Base-by-base conservation (phyloP, 352 stramenopile genomes). In the Albugo laibachii region DNA sequence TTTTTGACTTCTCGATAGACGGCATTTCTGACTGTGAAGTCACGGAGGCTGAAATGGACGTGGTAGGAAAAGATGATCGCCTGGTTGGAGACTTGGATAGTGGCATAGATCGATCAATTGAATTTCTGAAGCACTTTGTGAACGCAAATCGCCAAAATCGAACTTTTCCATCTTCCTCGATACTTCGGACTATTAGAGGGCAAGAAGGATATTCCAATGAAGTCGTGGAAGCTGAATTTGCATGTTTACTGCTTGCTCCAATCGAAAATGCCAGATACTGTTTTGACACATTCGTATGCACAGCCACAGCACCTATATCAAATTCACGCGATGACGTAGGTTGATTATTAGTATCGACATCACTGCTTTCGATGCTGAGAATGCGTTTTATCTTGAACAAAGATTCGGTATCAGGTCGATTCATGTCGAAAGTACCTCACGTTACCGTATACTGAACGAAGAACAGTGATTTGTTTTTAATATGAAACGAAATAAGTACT, bases 381-480 rank as follows among this genome's bases (percentile, higher is more conserved):
- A 80, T 73, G 53, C 73, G 73, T 14, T 56, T 72, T 57, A 88
- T 83, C 58, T 69, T 60, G 61, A 88, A 88, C 52, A 88, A 59
- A 42, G 24, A 3, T 31, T 31, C 8, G 24, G 24, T 31, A 31
- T 31, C 24, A 31, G 3, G 8, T 31, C 24, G 3, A 31, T 31
- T 31, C 24, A 31, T 31, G 24, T 3, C 24, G 24, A 31, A 31
- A 3, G 3, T 31, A 31, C 8, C 24, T 31, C 24, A 3, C 3
- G 8, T 31, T 8, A 31, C 24, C 24, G 24, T 31, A 8, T 8
- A 10, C 24, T 31, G 3, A 31, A 10, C 24, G 24, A 31, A 31
- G 3, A 31, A 31, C 3, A 31, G 24, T 8, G 24, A 3, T 31
- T 31, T 31, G 8, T 31, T 31, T 31, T 8, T 8, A 31, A 8